Base-by-base conservation (phyloP, 2,329 filamentous ascomycete species). In the Nemania abortiva region DNA sequence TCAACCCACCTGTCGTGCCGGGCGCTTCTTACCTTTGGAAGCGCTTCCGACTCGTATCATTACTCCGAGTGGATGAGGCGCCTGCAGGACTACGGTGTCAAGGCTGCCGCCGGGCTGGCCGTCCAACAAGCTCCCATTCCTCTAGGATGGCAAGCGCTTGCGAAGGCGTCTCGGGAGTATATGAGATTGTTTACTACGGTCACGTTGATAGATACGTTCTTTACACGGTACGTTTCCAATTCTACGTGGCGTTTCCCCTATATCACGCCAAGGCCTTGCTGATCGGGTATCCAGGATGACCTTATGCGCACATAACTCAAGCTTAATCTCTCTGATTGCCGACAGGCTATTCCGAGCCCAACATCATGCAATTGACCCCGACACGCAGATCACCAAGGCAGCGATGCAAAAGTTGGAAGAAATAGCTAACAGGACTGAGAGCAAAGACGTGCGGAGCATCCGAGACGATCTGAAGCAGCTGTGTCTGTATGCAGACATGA, bases 41-140 rank as follows among this genome's bases (percentile, higher is more conserved):
- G 66, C 20, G 49, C 64, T 2, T 58, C n/a, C 7, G 72, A 73
- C 24, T 68, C 55, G 6, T 73, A 65, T 31, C 72, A 73, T 34
- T 72, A 69, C 37, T 73, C 72, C 3, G 55, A 64, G n/a, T 73
- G 72, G 72, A 50, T 73, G 11, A 20, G 55, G 27, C 27, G 47
- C 11, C 37, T 73, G 13, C 65, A 63, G 45, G 66, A 57, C n/a
- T 68, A 10, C 69, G 75, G 7, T 53, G 81, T 2, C 74, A 77
- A 31, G 67, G 11, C 72, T 65, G 27, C 76, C 75, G 29, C 61
- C 34, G 72, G 72, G 6, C 47, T n/a, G 47, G 47, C n/a, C 6
- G 47, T 50, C 22, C 47, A 50, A 11, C 47, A 50, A 10, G 47
- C 47, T 6, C 47, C 47, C 47, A 50, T 24, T 7, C 47, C 47